Percentiles rank a stretch among this genome's conserved stretches.
These are phyloP conservation scores for Vaucheria bursata DNA, from an alignment of 352 stramenopile species.

Conservation along the genomic window DNA sequence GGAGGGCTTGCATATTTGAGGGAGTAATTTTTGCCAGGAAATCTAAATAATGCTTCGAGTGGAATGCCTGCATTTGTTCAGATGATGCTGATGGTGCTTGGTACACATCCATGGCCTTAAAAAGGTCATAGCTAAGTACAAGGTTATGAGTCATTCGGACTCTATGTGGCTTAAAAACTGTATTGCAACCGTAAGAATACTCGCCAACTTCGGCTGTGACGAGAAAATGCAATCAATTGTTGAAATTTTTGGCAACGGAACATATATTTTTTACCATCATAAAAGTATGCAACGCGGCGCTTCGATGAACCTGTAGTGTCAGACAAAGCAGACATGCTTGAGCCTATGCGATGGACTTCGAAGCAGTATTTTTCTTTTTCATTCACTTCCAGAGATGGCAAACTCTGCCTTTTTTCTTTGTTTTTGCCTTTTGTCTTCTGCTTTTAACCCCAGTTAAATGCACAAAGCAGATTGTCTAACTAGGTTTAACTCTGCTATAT, in stretches of 20 bases:
- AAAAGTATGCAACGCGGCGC: conserved; percentile 68
- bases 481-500: too few species aligned
- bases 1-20: conserved; percentile 97
- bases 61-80: conserved; percentile 94
- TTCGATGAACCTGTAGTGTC: conserved; percentile 49
- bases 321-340: too few species aligned
- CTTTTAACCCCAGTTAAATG: too few species aligned
- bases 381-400: too few species aligned
- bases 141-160: conserved; percentile 99
- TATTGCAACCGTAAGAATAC: conserved; percentile 90
- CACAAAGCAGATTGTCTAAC: too few species aligned
- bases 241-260: conserved; percentile 51
- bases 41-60: conserved; percentile 99
- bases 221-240: conserved; percentile 70
- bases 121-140: conserved; percentile 98
- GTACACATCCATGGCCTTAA: conserved; percentile 98
- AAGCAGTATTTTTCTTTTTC: too few species aligned
- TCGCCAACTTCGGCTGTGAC: conserved; percentile 85
- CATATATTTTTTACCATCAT: conserved; percentile 61
- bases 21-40: conserved; percentile 94
- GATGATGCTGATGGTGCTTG: conserved; percentile 84
- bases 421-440: too few species aligned
- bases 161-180: conserved; percentile 89
- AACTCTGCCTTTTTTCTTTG: too few species aligned
- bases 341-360: too few species aligned